phyloP scores from a whole-genome alignment of 257 asterid species.

The Solanum gracilifrons region DNA sequence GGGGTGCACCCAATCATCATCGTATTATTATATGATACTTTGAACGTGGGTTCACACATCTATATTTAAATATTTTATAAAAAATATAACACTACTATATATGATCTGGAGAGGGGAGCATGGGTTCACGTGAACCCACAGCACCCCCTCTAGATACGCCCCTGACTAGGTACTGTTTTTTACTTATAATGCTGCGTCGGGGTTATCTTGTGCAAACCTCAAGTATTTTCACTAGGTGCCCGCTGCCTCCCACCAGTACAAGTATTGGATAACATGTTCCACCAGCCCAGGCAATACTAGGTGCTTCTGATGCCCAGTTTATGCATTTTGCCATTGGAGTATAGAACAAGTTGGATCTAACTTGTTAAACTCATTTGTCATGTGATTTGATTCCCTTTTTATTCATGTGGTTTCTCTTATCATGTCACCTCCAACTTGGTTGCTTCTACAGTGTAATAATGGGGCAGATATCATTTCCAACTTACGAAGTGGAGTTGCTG shows the following conservation, averaged over 20 bases:
- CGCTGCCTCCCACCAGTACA: background rate
- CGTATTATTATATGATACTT: no score
- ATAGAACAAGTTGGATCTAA: background rate
- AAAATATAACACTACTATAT: no score
- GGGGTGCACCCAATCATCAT: no score
- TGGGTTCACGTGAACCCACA: no score
- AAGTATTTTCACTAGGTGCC: background rate
- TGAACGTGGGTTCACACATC: no score
- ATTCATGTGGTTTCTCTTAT: background rate
- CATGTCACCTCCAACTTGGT: background rate
- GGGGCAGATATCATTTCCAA: constrained; percentile 48
- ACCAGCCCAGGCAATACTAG: background rate
- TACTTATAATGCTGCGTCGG: background rate
- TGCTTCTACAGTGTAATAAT: constrained; percentile 46
- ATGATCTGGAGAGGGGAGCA: no score
- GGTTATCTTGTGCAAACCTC: background rate
- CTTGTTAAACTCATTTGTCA: background rate
- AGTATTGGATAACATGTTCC: background rate
- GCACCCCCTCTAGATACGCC: no score
- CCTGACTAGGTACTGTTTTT: background rate
- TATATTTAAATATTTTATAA: no score
- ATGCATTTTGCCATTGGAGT: background rate
- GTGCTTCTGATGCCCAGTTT: background rate
- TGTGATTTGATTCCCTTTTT: background rate
- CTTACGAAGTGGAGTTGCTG: constrained; percentile 82